Evolutionary conservation across 345 rosid genomes (phyloP).

Genomic region (Clausena lansium): DNA sequence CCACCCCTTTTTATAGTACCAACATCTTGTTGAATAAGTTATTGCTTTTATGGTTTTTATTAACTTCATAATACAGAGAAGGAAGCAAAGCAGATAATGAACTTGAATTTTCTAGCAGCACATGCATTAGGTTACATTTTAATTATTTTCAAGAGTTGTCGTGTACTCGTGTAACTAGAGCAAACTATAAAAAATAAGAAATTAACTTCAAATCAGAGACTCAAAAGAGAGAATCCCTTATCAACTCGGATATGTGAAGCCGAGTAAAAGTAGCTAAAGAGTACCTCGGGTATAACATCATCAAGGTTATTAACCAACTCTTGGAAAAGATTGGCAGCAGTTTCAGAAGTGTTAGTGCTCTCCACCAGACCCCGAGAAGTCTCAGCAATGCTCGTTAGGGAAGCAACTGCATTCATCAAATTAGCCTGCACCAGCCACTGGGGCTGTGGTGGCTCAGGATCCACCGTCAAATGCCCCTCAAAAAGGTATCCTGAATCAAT

Average conservation of each 20-base stretch:
- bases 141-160: background rate
- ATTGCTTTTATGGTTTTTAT: background rate
- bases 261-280: background rate
- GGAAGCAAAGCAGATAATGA: background rate
- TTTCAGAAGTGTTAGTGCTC: conserved; percentile 34
- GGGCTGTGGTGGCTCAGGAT: conserved; percentile 92
- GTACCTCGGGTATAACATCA: conserved; percentile 64
- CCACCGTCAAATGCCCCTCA: conserved; percentile 94
- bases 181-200: background rate
- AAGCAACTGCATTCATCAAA: conserved; percentile 56
- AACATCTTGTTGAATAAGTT: background rate
- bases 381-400: conserved; percentile 40
- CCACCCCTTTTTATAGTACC: background rate
- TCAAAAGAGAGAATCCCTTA: background rate
- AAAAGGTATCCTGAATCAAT: conserved; percentile 68
- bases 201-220: background rate
- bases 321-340: conserved; percentile 45
- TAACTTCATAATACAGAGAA: background rate
- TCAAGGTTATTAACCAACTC: conserved; percentile 61
- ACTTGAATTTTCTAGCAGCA: background rate
- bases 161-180: background rate
- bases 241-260: background rate
- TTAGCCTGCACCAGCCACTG: conserved; percentile 78
- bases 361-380: conserved; percentile 42
- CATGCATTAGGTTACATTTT: background rate